Evolutionary conservation across 441 rosid genomes (phyloP).

Genomic region (Geranium incanum): DNA sequence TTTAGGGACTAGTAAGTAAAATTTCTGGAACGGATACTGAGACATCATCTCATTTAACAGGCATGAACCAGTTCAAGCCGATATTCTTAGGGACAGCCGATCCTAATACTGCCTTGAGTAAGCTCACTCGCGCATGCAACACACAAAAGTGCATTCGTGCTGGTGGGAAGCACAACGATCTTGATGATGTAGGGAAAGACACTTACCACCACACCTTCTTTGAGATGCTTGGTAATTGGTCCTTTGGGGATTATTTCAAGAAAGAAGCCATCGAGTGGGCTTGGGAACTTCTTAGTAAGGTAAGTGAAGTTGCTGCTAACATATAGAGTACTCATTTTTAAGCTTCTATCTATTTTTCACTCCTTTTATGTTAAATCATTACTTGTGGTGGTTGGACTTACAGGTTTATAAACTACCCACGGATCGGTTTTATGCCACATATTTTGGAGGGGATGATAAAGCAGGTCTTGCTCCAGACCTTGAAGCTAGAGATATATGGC

Average conservation of each 20-base stretch:
- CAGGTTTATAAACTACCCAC: constrained; percentile 75
- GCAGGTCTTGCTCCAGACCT: constrained; percentile 78
- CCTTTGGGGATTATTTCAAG: constrained; percentile 94
- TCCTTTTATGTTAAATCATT: neutral
- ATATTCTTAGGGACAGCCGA: constrained; percentile 86
- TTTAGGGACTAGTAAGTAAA: too few species aligned
- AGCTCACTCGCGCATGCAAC: constrained; percentile 69
- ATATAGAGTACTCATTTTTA: too few species aligned
- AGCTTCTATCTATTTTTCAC: too few species aligned
- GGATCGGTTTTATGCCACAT: constrained; percentile 84
- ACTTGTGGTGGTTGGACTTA: neutral
- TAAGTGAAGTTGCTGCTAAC: constrained; percentile 11
- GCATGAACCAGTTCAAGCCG: constrained; percentile 93
- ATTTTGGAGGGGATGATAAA: constrained; percentile 93
- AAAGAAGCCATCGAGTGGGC: constrained; percentile 89
- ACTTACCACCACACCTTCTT: constrained; percentile 97
- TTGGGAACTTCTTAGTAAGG: constrained; percentile 90
- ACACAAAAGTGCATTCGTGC: constrained; percentile 97
- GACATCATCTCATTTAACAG: constrained; percentile 23
- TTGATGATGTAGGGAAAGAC: constrained; percentile 96
- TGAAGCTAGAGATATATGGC: constrained; percentile 86
- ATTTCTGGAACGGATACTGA: too few species aligned
- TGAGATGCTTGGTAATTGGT: constrained; percentile 99
- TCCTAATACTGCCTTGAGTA: constrained; percentile 72
- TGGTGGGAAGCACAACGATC: constrained; percentile 95